Conservation (phyloP, 2,329 filamentous ascomycete genomes). For the Talaromyces sp. region DNA sequence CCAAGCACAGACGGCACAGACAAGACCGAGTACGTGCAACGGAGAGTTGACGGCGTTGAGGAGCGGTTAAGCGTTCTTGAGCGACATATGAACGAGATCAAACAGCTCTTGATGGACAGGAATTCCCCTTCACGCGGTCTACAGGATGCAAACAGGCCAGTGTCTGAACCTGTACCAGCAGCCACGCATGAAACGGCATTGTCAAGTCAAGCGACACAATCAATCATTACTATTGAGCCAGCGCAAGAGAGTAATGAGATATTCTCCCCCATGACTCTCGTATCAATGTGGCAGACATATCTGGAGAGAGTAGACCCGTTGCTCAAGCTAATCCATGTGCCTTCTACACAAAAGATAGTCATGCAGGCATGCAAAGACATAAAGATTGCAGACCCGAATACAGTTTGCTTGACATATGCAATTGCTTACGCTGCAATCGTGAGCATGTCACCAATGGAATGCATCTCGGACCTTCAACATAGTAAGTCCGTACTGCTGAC, state of each 20-base stretch:
- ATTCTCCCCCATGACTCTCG: conserved; percentile 7
- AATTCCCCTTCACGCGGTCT: background rate
- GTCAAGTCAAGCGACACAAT: conserved; percentile 14
- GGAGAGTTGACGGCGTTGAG: conserved; percentile 5
- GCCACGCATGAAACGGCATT: background rate
- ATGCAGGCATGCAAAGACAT: conserved; percentile 29
- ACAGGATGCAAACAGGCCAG: background rate
- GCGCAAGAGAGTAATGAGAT: background rate
- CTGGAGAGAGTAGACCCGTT: conserved; percentile 47
- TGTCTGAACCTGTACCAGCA: background rate
- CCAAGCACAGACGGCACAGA: background rate
- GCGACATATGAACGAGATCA: background rate
- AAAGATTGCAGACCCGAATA: background rate
- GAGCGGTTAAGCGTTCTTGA: background rate
- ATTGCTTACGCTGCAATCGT: conserved; percentile 20
- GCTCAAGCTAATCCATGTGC: conserved; percentile 52
- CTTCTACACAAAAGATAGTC: conserved; percentile 47
- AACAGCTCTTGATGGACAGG: background rate
- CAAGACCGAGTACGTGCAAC: background rate
- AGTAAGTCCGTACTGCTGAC: conserved; percentile 12
- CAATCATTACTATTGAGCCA: conserved; percentile 7
- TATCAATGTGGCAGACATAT: conserved; percentile 21
- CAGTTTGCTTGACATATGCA: conserved; percentile 18
- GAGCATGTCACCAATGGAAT: conserved; percentile 14
- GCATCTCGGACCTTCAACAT: conserved; percentile 15